Evolutionary conservation across 768 basidiomycete genomes (phyloP), one percentile per base, ranked within the genome.

Genomic region (Calocybe indica): DNA sequence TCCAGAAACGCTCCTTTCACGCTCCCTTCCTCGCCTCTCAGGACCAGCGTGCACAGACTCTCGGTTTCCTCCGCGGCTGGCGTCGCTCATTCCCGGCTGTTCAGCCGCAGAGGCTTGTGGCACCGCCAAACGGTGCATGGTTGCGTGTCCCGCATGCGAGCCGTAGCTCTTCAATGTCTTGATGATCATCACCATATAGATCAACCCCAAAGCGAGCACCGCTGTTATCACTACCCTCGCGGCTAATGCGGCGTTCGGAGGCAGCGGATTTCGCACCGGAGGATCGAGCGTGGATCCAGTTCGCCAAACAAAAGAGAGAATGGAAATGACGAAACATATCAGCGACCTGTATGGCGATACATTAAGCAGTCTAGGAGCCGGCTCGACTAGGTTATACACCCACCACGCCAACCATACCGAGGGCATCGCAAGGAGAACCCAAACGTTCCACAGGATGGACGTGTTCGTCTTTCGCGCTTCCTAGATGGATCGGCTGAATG

Each of bases 391-490:
- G 5, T 37, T 13, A 32, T 8, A 12, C 5, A 48, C 58, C 2
- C 47, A 81, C 84, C 83, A 88, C 6, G 83, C 75, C 48, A 87
- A 75, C 80, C 83, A 88, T 7, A 86, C 64, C 0, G 75, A 78
- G 0, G 86, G 86, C 69, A 82, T 73, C 2, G 81, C 73, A 35
- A 83, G 64, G 8, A 83, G 49, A 2, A 83, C 76, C 81, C 81
- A 83, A 11, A 82, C 78, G 46, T 83, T 83, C 81, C 81, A 64
- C 59, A 57, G 58, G 28, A 64, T 62, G 8, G 55, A 37, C 0
- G 62, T 59, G 33, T 59, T 40, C 1, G 61, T 58, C 44, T 68
- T 45, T 59, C 67, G 72, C 12, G 84, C 80, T 58, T 88, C 83
- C 82, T 85, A 37, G n/a, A 30, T 1, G 15, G 30, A 10, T 9